phyloP scores from a whole-genome alignment of 2,329 filamentous ascomycete genomes.

The Pestalotiopsis sp. region DNA sequence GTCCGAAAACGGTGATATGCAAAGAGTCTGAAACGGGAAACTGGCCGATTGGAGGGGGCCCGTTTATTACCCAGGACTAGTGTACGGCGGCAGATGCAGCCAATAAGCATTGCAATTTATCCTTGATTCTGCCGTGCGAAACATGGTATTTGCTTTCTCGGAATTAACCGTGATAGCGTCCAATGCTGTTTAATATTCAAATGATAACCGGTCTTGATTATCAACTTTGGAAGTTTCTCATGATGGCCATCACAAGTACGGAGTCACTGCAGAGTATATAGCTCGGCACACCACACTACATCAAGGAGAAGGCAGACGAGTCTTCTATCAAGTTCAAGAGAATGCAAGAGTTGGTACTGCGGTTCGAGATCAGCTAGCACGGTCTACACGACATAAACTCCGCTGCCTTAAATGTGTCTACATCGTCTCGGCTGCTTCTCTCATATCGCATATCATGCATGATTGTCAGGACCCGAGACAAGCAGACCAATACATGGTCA shows the following conservation, averaged over 20 bases:
- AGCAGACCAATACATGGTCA: not conserved
- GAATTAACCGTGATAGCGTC: not conserved
- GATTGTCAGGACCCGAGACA: not conserved
- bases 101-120: not conserved
- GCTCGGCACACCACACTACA: too few species aligned
- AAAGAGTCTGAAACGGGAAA: not conserved
- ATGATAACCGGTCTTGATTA: not conserved
- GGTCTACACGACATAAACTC: too few species aligned
- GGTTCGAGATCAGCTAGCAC: too few species aligned
- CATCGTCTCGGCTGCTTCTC: too few species aligned
- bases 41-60: not conserved
- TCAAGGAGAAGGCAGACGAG: too few species aligned
- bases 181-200: not conserved
- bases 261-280: too few species aligned
- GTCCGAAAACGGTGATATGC: not conserved
- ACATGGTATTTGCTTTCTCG: not conserved
- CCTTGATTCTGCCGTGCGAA: not conserved
- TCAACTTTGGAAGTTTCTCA: not conserved
- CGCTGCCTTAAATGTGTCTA: too few species aligned
- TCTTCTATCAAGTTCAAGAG: too few species aligned
- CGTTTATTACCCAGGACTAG: not conserved
- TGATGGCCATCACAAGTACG: too few species aligned
- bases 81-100: not conserved
- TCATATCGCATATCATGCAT: not conserved
- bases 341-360: too few species aligned